Conservation (phyloP, 257 asterid genomes). For the Nemophila menziesii region DNA sequence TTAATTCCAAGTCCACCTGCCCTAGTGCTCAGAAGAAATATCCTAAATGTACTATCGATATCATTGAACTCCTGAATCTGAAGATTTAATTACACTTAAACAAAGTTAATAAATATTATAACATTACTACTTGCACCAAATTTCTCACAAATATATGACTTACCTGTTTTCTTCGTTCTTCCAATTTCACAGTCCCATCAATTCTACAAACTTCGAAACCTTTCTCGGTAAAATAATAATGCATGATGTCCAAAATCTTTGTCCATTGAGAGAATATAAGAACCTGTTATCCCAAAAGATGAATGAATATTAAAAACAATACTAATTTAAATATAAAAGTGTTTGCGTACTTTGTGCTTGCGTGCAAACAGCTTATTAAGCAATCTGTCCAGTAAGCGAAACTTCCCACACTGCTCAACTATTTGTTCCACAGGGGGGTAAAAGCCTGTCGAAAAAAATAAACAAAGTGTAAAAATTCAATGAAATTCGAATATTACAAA, state of each 20-base stretch:
- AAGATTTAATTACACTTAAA: too few relatives aligned
- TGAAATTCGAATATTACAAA: background rate
- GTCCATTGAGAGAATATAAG: slow-evolving; percentile 97
- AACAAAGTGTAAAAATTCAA: slow-evolving; percentile 6
- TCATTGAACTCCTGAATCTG: slow-evolving; percentile 91
- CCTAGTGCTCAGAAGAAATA: slow-evolving; percentile 93
- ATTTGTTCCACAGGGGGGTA: slow-evolving; percentile 82
- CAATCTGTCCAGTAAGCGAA: slow-evolving; percentile 66
- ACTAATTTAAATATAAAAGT: slow-evolving; percentile 5
- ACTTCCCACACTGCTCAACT: slow-evolving; percentile 91
- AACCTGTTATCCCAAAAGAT: slow-evolving; percentile 37
- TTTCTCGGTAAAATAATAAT: slow-evolving; percentile 78
- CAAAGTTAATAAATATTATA: too few relatives aligned
- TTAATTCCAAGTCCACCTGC: slow-evolving; percentile 99
- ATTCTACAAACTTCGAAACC: slow-evolving; percentile 74
- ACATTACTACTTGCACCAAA: too few relatives aligned
- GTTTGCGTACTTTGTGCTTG: slow-evolving; percentile 61
- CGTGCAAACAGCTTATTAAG: slow-evolving; percentile 59
- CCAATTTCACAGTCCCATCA: slow-evolving; percentile 79
- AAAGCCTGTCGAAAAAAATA: slow-evolving; percentile 28
- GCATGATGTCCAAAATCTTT: slow-evolving; percentile 86
- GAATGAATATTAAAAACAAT: background rate
- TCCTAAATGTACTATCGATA: slow-evolving; percentile 40
- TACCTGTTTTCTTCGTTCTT: slow-evolving; percentile 74
- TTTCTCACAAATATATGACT: background rate